Conservation (phyloP, 177 flowering plant species). For the Vitis hybrid region DNA sequence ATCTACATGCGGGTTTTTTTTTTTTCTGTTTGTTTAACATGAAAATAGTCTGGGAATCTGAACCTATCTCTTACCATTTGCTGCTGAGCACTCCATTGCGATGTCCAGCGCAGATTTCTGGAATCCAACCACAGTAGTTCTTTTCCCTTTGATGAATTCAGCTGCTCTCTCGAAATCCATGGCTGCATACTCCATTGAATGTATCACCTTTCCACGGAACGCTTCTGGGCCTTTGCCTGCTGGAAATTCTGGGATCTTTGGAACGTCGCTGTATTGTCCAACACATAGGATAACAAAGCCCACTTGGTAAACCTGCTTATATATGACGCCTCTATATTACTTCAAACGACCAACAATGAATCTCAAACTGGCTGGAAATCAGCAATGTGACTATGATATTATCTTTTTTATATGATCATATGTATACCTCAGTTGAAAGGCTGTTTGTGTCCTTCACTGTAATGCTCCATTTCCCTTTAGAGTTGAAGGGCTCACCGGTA, state of each 20-base stretch:
- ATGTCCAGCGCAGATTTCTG: conserved; percentile 75
- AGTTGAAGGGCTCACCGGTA: conserved; percentile 46
- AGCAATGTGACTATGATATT: background rate
- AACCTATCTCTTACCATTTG: conserved; percentile 40
- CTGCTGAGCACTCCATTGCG: conserved; percentile 54
- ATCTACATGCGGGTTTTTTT: too few species aligned
- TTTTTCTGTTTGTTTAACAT: too few species aligned
- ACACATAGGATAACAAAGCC: conserved; percentile 69
- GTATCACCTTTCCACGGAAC: conserved; percentile 67
- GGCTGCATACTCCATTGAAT: conserved; percentile 60
- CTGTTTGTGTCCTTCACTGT: conserved; percentile 25
- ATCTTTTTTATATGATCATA: too few species aligned
- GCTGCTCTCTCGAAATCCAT: conserved; percentile 52
- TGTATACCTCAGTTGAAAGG: conserved; percentile 31
- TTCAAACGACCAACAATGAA: too few species aligned
- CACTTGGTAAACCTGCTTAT: conserved; percentile 40
- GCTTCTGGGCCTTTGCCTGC: conserved; percentile 57
- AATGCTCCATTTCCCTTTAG: conserved; percentile 51
- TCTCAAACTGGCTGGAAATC: background rate
- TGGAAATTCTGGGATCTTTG: conserved; percentile 66
- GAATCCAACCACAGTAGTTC: conserved; percentile 58
- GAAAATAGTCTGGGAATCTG: too few species aligned
- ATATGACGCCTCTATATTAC: too few species aligned
- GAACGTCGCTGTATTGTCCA: conserved; percentile 61
- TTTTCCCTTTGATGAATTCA: conserved; percentile 52